phyloP scores from a whole-genome alignment of 2,329 filamentous ascomycete genomes.

The Aspergillus phoenicis region DNA sequence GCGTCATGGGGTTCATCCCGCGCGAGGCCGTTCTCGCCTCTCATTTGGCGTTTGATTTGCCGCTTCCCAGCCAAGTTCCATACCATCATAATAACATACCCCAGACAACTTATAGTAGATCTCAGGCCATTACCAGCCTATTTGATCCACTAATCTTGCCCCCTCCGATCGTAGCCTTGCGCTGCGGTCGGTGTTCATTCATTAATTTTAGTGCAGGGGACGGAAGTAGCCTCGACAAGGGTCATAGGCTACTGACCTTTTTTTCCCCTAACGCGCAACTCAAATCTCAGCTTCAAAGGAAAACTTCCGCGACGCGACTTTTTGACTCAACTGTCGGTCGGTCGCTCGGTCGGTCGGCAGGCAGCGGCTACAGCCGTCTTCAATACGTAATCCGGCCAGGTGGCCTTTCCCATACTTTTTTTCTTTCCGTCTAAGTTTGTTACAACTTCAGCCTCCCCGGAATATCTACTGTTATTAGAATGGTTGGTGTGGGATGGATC shows the following conservation, averaged over 20 bases:
- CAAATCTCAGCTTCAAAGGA: too few species aligned
- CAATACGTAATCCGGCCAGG: constrained; percentile 9
- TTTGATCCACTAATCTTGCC: constrained; percentile 2
- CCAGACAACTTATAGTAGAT: constrained; percentile 1
- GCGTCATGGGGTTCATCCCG: constrained; percentile 6
- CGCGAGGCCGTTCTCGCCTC: neutral
- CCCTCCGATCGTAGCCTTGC: constrained; percentile 1
- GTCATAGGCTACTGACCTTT: neutral
- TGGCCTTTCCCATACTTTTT: constrained; percentile 1
- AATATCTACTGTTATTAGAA: too few species aligned
- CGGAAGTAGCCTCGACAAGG: neutral
- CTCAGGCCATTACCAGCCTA: neutral
- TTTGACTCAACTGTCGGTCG: too few species aligned
- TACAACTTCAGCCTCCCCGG: too few species aligned
- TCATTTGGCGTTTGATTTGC: constrained; percentile 9
- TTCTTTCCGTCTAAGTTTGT: too few species aligned
- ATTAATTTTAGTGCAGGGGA: neutral
- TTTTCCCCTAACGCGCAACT: too few species aligned
- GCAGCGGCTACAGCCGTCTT: neutral
- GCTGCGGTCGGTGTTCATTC: neutral
- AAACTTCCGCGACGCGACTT: too few species aligned
- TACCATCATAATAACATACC: neutral
- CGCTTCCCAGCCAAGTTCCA: neutral
- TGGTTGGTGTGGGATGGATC: neutral
- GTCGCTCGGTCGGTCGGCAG: neutral